phyloP scores from a whole-genome alignment of 441 rosid species.

The Raphanus hybrid region DNA sequence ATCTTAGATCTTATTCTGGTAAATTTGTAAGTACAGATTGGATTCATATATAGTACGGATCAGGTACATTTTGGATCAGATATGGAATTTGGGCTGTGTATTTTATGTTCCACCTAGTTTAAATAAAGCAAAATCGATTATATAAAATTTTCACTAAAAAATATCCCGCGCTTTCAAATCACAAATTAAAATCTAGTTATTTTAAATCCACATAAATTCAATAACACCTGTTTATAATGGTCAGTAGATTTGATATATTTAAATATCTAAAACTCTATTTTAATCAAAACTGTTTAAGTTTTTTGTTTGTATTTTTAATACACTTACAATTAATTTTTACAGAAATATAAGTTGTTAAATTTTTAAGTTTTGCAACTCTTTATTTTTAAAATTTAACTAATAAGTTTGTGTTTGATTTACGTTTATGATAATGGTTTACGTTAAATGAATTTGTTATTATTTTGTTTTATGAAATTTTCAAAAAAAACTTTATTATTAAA shows the following conservation, averaged over 20 bases:
- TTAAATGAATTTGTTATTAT: not conserved
- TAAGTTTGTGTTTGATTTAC: not conserved
- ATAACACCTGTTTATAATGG: not conserved
- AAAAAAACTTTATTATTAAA: not conserved
- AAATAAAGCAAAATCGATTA: too few relatives aligned
- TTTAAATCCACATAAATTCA: not conserved
- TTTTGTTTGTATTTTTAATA: not conserved
- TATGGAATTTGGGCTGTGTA: too few relatives aligned
- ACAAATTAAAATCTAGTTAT: too few relatives aligned
- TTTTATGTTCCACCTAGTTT: too few relatives aligned
- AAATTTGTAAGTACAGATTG: too few relatives aligned
- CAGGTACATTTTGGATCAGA: too few relatives aligned
- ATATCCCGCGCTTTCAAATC: too few relatives aligned
- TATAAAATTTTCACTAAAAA: too few relatives aligned
- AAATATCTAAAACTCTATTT: not conserved
- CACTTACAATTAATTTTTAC: not conserved
- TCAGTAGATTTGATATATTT: not conserved
- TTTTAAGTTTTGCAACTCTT: not conserved
- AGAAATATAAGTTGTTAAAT: not conserved
- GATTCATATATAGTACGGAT: too few relatives aligned
- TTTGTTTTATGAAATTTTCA: not conserved
- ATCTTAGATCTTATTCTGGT: too few relatives aligned
- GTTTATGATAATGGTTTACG: not conserved
- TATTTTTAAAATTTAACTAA: not conserved
- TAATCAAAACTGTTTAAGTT: not conserved